phyloP scores from a whole-genome alignment of 768 basidiomycete genomes.

The Auricularia heimuer region DNA sequence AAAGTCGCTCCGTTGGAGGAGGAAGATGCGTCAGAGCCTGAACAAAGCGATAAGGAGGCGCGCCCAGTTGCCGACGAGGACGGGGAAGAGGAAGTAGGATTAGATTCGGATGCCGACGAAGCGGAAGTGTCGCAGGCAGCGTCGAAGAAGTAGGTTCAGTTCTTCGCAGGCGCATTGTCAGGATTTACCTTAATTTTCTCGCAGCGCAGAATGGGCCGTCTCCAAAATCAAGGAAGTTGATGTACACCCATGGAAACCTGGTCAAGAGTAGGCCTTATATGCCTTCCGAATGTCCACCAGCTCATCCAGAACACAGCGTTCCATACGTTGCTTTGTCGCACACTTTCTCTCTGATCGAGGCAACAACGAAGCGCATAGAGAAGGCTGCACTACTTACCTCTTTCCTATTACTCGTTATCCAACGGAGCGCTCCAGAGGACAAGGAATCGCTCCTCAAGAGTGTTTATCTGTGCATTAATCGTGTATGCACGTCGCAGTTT shows the following conservation, averaged over 20 bases:
- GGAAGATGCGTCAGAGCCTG: constrained; percentile 28
- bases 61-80: constrained; percentile 12
- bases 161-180: neutral
- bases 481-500: constrained; percentile 40
- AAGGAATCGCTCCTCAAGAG: constrained; percentile 70
- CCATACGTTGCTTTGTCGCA: constrained; percentile 91
- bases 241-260: constrained; percentile 72
- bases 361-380: constrained; percentile 90
- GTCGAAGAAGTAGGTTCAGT: constrained; percentile 49
- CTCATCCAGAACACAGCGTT: constrained; percentile 40
- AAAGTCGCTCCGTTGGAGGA: constrained; percentile 16
- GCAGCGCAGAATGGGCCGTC: constrained; percentile 61
- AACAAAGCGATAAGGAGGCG: neutral
- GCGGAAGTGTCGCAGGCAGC: constrained; percentile 31
- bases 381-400: constrained; percentile 83
- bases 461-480: constrained; percentile 94
- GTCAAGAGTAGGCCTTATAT: constrained; percentile 60
- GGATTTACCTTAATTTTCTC: constrained; percentile 5
- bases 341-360: constrained; percentile 81
- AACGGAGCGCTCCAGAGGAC: constrained; percentile 68
- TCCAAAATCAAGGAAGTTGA: constrained; percentile 59
- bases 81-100: constrained; percentile 31
- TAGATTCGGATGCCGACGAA: constrained; percentile 23
- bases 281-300: neutral
- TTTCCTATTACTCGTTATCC: constrained; percentile 84